Conservation (phyloP, 2,329 filamentous ascomycete species). For the Emergomyces orientalis region DNA sequence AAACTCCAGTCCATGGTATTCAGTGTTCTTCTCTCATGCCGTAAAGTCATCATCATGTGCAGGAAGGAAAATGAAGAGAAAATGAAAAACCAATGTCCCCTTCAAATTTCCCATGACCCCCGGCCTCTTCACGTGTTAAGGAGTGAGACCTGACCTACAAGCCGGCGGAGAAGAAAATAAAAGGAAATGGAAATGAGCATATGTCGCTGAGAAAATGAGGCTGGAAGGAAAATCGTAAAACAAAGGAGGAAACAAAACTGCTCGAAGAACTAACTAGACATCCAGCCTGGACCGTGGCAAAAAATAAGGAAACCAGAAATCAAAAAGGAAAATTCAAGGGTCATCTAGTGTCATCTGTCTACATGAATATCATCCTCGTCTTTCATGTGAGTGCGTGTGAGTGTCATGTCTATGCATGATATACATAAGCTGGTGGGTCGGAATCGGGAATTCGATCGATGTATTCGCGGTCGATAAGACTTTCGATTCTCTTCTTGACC, state of each 20-base stretch:
- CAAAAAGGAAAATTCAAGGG: background rate
- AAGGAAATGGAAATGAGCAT: background rate
- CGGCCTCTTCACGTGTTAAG: background rate
- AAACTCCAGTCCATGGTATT: background rate
- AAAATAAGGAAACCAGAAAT: background rate
- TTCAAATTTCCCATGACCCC: no score
- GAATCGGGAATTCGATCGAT: conserved; percentile 36
- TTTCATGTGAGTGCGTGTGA: background rate
- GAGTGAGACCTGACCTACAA: background rate
- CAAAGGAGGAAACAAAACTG: background rate
- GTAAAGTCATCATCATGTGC: background rate
- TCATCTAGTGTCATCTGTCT: background rate
- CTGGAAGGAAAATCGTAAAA: background rate
- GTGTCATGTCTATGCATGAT: conserved; percentile 30
- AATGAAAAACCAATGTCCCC: background rate
- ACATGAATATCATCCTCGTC: background rate
- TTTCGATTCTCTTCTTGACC: conserved; percentile 46
- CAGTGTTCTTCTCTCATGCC: background rate
- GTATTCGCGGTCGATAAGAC: conserved; percentile 46
- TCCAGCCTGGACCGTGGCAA: background rate
- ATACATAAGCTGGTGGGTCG: conserved; percentile 38
- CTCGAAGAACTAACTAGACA: background rate
- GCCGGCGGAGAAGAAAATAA: background rate
- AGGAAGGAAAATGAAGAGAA: background rate
- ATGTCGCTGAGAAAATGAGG: background rate